Percentiles rank a stretch among this genome's conserved stretches.
Conservation (phyloP, 2,329 filamentous ascomycete species). For the Monilinia laxa region DNA sequence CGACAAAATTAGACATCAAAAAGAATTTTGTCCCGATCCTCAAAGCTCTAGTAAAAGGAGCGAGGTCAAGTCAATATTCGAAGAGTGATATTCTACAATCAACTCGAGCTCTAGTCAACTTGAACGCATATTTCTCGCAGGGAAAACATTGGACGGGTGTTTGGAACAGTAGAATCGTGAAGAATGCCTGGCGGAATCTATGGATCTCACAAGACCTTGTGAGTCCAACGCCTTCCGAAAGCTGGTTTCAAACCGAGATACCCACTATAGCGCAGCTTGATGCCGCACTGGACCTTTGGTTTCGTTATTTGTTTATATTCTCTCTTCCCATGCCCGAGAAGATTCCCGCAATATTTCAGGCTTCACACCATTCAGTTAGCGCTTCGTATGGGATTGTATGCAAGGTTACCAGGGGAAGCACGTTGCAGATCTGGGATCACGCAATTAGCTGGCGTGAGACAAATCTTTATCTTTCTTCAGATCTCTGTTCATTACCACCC, state of each 20-base stretch:
- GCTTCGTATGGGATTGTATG: conserved; percentile 61
- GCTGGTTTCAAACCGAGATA: conserved; percentile 48
- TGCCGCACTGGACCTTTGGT: conserved; percentile 48
- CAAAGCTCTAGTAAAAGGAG: conserved; percentile 50
- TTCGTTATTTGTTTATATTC: conserved; percentile 49
- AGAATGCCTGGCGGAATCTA: conserved; percentile 47
- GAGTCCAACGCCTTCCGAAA: conserved; percentile 44
- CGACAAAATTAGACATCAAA: conserved; percentile 48
- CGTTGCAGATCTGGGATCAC: conserved; percentile 63
- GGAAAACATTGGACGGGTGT: conserved; percentile 48
- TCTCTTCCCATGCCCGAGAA: conserved; percentile 46
- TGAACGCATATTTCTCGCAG: conserved; percentile 41
- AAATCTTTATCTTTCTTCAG: conserved; percentile 42
- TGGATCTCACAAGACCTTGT: conserved; percentile 48
- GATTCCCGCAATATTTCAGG: conserved; percentile 58
- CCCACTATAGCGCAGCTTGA: conserved; percentile 49
- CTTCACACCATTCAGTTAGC: conserved; percentile 61
- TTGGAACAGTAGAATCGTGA: conserved; percentile 49
- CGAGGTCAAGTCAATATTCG: conserved; percentile 48
- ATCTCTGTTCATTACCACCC: conserved; percentile 33
- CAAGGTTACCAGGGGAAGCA: conserved; percentile 59
- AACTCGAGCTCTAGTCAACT: conserved; percentile 34
- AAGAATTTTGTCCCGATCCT: conserved; percentile 55
- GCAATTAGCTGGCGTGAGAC: conserved; percentile 57
- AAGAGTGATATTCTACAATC: conserved; percentile 47